Evolutionary conservation across 208 protist species (phyloP), one percentile per base, ranked within the genome.

Genomic region (Phytomonas sp.): DNA sequence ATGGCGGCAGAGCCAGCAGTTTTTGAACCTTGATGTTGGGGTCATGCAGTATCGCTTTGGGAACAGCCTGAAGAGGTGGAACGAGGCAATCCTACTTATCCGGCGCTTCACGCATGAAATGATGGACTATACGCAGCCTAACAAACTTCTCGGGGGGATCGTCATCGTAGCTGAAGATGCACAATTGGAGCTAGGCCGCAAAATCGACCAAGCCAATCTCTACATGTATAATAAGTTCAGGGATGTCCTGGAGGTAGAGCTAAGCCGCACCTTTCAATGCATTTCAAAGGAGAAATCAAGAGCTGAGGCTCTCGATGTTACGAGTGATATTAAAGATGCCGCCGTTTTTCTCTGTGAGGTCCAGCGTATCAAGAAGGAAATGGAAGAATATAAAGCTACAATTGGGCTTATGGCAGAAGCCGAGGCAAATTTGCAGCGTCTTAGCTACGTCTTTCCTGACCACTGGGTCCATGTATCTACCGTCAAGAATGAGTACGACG

Each of bases 401-500:
- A 84, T 83, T 60, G 62, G 97, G 6, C 62, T 87, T 0, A 91
- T 98, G 75, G 66, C 73, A 23, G 65, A 80, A 8, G 88, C 94
- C 33, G 92, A 99, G 74, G 81, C 88, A 23, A 84, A 88, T 33
- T 84, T 99, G 67, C 78, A 85, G 36, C 79, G 89, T 34, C 86
- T 98, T 62, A 85, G 87, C 32, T 84, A 97, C 85, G 67, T 84
- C 34, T 97, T 98, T 61, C 96, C 97, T 11, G 77, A 87, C 6
- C 90, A 91, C 63, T 99, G 98, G 96, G 82, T 98, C 33, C 85
- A 93, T 71, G 82, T 78, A 40, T 80, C 96, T 28, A 81, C 86
- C 60, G 76, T 99, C 23, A 86, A 94, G 29, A 87, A 93, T 53
- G 98, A 99, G 78, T 98, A 91, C 85, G 77, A 63, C 28, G 85